Conservation (phyloP, 2,329 filamentous ascomycete species). For the Ophiognomonia clavigignenti-juglandacearum region DNA sequence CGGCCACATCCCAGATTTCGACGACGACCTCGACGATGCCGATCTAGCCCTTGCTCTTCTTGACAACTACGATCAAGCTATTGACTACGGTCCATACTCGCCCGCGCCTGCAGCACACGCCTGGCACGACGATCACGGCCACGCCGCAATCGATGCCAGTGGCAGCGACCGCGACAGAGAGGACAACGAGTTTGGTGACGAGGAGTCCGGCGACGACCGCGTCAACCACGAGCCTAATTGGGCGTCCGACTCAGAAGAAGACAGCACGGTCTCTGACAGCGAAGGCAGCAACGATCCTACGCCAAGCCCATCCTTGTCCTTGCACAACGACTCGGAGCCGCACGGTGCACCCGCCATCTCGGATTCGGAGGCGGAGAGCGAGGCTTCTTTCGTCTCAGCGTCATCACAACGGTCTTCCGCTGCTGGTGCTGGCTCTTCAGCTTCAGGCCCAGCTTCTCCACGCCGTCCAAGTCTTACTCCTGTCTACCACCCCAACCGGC, state of each 20-base stretch:
- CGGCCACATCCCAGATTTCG: constrained; percentile 4
- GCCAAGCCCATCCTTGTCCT: neutral
- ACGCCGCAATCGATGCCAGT: too few relatives aligned
- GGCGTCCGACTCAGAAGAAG: constrained; percentile 1
- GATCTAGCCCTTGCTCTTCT: neutral
- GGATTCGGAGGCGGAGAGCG: too few relatives aligned
- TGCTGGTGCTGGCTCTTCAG: too few relatives aligned
- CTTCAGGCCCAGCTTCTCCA: constrained; percentile 1
- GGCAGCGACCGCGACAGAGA: neutral
- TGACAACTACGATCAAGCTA: neutral
- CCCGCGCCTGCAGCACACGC: too few relatives aligned
- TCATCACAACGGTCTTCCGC: too few relatives aligned
- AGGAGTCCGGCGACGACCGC: neutral
- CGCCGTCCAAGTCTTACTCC: constrained; percentile 13
- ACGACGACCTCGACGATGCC: neutral
- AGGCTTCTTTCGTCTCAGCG: too few relatives aligned
- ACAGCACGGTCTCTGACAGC: neutral
- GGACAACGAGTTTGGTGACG: neutral
- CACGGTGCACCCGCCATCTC: too few relatives aligned
- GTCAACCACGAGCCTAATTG: neutral
- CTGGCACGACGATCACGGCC: too few relatives aligned
- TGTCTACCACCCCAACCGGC: constrained; percentile 10
- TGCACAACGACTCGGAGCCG: neutral
- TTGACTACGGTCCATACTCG: too few relatives aligned
- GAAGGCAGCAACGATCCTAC: neutral